A percentile compares a stretch with the other conserved stretches of the same genome.
These are phyloP conservation scores for Dryadomyces sulphureus DNA, from an alignment of 2,329 filamentous ascomycete genomes.

Conservation along the genomic window DNA sequence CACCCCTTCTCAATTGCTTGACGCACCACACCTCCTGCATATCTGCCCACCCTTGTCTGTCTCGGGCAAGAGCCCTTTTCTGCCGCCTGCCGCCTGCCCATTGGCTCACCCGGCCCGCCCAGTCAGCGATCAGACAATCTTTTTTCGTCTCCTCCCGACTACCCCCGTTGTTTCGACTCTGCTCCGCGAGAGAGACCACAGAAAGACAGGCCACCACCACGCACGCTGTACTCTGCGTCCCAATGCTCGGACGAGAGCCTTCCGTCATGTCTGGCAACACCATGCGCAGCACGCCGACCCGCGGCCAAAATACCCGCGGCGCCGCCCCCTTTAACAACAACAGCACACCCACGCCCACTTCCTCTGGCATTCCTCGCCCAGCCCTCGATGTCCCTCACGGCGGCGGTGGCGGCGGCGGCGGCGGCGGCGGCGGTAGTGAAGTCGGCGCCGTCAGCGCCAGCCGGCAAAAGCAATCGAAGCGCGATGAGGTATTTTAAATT, in stretches of 20 bases:
- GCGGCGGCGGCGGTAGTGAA: conserved; percentile 44
- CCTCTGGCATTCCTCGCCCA: conserved; percentile 57
- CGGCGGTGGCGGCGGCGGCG: conserved; percentile 19
- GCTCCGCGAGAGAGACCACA: too few species aligned
- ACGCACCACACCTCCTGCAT: too few species aligned
- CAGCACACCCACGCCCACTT: conserved; percentile 23
- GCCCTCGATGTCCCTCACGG: conserved; percentile 39
- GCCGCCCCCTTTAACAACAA: conserved; percentile 46
- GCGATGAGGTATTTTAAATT: conserved; percentile 66
- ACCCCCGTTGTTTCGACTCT: background rate
- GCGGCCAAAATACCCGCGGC: conserved; percentile 42
- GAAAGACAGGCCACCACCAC: too few species aligned
- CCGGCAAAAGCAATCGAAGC: conserved; percentile 89
- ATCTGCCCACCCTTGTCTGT: too few species aligned
- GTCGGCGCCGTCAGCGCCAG: conserved; percentile 69
- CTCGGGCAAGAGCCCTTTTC: too few species aligned
- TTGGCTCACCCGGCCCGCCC: too few species aligned
- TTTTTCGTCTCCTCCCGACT: too few species aligned
- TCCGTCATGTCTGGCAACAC: conserved; percentile 43
- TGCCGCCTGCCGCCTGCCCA: too few species aligned
- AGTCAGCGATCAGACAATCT: too few species aligned
- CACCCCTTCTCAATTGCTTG: conserved; percentile 1
- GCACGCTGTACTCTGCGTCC: background rate
- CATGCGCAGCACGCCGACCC: conserved; percentile 55
- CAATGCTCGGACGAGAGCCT: background rate